These are phyloP conservation scores for Nectriaceae sp. DNA, from an alignment of 2,329 filamentous ascomycete genomes.

Conservation along the genomic window DNA sequence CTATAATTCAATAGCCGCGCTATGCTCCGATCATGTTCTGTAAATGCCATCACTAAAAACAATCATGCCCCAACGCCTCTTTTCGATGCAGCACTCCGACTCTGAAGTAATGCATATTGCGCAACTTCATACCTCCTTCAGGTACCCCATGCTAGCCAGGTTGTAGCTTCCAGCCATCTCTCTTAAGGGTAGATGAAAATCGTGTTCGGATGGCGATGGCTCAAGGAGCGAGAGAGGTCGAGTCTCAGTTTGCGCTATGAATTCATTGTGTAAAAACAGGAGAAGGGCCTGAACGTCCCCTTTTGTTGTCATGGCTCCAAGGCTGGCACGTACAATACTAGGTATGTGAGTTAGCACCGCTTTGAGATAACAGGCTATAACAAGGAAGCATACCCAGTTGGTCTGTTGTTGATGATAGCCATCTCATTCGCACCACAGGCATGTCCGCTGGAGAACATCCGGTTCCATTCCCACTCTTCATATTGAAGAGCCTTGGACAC, in stretches of 20 bases:
- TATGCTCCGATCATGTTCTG: too few relatives aligned
- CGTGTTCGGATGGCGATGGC: conserved; percentile 9
- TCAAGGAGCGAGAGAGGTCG: conserved; percentile 8
- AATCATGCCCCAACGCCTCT: too few relatives aligned
- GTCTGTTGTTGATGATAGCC: conserved; percentile 53
- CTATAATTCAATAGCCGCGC: too few relatives aligned
- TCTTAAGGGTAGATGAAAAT: conserved; percentile 13
- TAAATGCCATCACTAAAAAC: too few relatives aligned
- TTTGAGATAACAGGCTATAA: neutral
- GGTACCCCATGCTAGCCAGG: conserved; percentile 3
- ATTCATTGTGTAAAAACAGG: conserved; percentile 41
- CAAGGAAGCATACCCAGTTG: conserved; percentile 49
- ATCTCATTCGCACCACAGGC: conserved; percentile 56
- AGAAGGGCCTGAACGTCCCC: conserved; percentile 54
- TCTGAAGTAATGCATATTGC: neutral
- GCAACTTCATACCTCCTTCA: conserved; percentile 6
- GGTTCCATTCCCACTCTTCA: conserved; percentile 55
- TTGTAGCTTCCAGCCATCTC: conserved; percentile 9
- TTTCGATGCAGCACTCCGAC: too few relatives aligned
- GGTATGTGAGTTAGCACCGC: conserved; percentile 7
- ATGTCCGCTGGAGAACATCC: conserved; percentile 57
- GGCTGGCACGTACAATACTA: conserved; percentile 60
- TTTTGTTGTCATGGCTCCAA: conserved; percentile 63
- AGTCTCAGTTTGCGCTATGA: conserved; percentile 7
- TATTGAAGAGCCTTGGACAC: conserved; percentile 51